A percentile compares a stretch with the other conserved stretches of the same genome.
Evolutionary conservation across 2,329 filamentous ascomycete genomes (phyloP).

Genomic region (Aplosporella prunicola): DNA sequence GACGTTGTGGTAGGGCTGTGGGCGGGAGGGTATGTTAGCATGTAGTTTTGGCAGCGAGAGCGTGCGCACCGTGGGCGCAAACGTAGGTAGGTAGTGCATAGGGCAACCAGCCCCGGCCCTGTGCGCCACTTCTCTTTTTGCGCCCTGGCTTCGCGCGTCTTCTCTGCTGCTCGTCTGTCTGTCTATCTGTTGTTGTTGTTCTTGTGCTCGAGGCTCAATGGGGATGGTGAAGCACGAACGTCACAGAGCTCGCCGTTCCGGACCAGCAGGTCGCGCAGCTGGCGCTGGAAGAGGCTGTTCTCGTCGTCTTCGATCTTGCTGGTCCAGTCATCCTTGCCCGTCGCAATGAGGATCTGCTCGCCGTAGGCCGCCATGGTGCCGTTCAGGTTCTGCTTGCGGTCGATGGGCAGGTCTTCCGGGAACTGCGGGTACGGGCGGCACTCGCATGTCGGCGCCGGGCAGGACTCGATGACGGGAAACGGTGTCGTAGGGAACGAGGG

Average conservation of each 20-base stretch:
- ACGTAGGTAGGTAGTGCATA: too few species aligned
- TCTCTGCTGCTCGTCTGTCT: too few species aligned
- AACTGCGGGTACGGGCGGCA: slow-evolving; percentile 55
- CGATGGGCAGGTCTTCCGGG: slow-evolving; percentile 56
- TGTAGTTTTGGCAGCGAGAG: too few species aligned
- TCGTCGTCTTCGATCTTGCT: slow-evolving; percentile 70
- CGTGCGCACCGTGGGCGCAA: too few species aligned
- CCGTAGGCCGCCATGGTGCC: slow-evolving; percentile 70
- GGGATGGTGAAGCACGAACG: slow-evolving; percentile 34
- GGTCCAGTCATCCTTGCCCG: slow-evolving; percentile 69
- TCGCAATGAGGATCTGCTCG: slow-evolving; percentile 77
- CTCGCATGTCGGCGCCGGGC: slow-evolving; percentile 66
- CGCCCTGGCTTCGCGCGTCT: too few species aligned
- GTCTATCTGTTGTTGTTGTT: too few species aligned
- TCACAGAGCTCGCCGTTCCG: slow-evolving; percentile 35
- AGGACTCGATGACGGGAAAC: slow-evolving; percentile 44
- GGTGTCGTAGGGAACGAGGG: slow-evolving; percentile 18
- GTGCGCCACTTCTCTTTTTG: too few species aligned
- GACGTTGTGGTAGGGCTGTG: slow-evolving; percentile 73
- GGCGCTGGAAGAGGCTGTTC: slow-evolving; percentile 49
- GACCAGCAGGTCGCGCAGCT: slow-evolving; percentile 51
- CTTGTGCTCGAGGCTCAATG: too few species aligned
- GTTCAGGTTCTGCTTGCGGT: slow-evolving; percentile 58
- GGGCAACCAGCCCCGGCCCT: too few species aligned
- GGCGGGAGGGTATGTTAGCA: neutral